Evolutionary conservation across 1,284 basidiomycete species (phyloP).

Genomic region (Papiliotrema laurentii): DNA sequence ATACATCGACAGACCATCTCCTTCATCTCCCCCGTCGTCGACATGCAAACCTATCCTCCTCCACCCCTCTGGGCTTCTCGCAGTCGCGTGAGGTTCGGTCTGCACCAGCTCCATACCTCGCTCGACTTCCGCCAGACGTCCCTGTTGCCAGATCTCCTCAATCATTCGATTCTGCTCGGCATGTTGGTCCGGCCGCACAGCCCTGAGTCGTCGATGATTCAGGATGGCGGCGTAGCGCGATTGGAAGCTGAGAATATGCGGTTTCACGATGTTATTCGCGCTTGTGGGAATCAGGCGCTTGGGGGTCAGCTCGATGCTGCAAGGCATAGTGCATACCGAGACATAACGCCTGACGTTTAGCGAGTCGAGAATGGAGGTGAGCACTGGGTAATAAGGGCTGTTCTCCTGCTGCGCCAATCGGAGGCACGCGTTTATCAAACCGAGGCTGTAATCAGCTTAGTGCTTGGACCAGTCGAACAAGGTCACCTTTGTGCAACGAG

Average conservation of each 20-base stretch:
- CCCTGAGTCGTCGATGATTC: constrained; percentile 70
- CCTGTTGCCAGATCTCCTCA: constrained; percentile 66
- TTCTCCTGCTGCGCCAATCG: constrained; percentile 35
- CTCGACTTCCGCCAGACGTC: constrained; percentile 21
- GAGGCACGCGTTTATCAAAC: constrained; percentile 71
- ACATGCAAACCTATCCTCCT: constrained; percentile 47
- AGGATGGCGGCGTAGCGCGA: constrained; percentile 77
- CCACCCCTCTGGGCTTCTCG: constrained; percentile 45
- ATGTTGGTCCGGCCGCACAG: constrained; percentile 65
- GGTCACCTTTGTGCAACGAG: constrained; percentile 75
- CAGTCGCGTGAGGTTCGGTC: background rate
- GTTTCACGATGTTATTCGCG: constrained; percentile 74
- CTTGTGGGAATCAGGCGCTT: constrained; percentile 72
- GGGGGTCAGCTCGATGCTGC: background rate
- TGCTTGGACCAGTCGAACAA: background rate
- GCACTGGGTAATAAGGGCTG: constrained; percentile 31
- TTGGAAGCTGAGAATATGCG: constrained; percentile 84
- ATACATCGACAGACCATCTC: constrained; percentile 65
- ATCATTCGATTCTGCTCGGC: constrained; percentile 61
- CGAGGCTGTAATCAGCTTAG: constrained; percentile 57
- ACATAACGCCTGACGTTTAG: constrained; percentile 78
- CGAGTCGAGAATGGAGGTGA: constrained; percentile 57
- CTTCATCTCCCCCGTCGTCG: constrained; percentile 48
- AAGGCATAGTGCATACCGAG: constrained; percentile 55
- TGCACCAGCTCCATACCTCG: background rate